Evolutionary conservation across 108 stramenopile species (phyloP), one percentile per base, ranked within the genome.

Genomic region (Fragilaria radians): DNA sequence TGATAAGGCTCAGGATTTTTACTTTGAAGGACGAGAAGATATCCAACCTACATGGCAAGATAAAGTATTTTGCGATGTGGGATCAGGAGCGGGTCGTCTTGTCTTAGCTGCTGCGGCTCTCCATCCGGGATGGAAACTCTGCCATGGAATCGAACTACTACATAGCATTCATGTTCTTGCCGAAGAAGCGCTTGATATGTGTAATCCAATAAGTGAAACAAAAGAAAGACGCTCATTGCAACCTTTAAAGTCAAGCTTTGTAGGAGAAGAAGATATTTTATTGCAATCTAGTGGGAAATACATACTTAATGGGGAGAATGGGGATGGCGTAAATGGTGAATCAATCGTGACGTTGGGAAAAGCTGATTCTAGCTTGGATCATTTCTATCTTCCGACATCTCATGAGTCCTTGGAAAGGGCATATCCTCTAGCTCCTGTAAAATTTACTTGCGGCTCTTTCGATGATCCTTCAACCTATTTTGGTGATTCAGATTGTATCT

Each of bases 21-120:
- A 59, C 34, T 5, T 26, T 17, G n/a, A 27, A 55, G n/a, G 27
- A n/a, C 25, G 7, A 23, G 48, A 2, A 17, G 19, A 59, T 50
- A 11, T 28, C 19, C 3, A 7, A 11, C 36, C 36, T 11, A 46
- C 18, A 1, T 76, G 74, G 77, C 52, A 63, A 24, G 63, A 70
- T 28, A 78, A 61, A 52, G 64, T 66, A n/a, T 89, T 89, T 78
- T 71, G 69, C 55, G 87, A 89, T 70, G 67, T 85, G 31, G 89
- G 89, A 31, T 79, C 77, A 62, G 89, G 89, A 0, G 77, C 82
- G n/a, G 89, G 89, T 29, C 66, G 86, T 56, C 58, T 91, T 28
- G 89, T 91, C 0, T 46, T 91, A 46, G 62, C 77, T 19, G 86
- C 89, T 0, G 86, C 83, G 11, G 79, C 81, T 2, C 61, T 90